phyloP scores from a whole-genome alignment of 371 early-diverging fungal genomes.

The Ordospora pajunii region DNA sequence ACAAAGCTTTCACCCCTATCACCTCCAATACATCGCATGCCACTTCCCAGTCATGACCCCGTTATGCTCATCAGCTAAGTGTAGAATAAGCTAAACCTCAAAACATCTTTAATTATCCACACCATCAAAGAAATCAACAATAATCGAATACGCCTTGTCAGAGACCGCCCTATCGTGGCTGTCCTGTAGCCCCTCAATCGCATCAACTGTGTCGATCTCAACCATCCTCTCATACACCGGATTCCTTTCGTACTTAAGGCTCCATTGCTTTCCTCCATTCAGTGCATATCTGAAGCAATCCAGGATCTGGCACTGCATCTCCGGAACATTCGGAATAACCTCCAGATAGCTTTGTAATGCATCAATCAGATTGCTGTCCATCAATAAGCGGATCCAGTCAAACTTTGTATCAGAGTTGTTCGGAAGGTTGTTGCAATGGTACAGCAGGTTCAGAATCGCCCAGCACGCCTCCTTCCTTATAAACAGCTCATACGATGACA shows the following conservation, averaged over 20 bases:
- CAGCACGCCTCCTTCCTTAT: slow-evolving; percentile 98
- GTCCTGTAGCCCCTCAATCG: slow-evolving; percentile 58
- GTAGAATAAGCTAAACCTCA: neutral
- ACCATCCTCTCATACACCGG: slow-evolving; percentile 41
- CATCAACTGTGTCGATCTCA: slow-evolving; percentile 35
- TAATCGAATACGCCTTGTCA: slow-evolving; percentile 53
- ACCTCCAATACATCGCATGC: too few relatives aligned
- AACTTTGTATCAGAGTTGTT: slow-evolving; percentile 9
- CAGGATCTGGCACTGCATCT: slow-evolving; percentile 81
- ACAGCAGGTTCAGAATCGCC: slow-evolving; percentile 78
- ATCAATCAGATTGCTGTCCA: slow-evolving; percentile 76
- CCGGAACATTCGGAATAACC: slow-evolving; percentile 63
- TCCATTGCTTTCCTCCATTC: slow-evolving; percentile 73
- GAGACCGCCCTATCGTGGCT: slow-evolving; percentile 16
- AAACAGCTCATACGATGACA: slow-evolving; percentile 79
- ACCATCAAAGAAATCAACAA: slow-evolving; percentile 56
- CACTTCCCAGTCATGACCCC: too few relatives aligned
- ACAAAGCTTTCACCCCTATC: too few relatives aligned
- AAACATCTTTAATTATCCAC: slow-evolving; percentile 24
- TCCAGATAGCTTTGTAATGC: slow-evolving; percentile 79
- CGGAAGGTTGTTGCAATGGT: slow-evolving; percentile 17
- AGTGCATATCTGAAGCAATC: slow-evolving; percentile 91
- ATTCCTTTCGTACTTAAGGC: slow-evolving; percentile 62
- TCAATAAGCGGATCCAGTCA: slow-evolving; percentile 66
- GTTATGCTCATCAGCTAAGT: too few relatives aligned